Evolutionary conservation across 2,329 filamentous ascomycete species (phyloP), one percentile per base, ranked within the genome.

Genomic region (Coniella vitis): DNA sequence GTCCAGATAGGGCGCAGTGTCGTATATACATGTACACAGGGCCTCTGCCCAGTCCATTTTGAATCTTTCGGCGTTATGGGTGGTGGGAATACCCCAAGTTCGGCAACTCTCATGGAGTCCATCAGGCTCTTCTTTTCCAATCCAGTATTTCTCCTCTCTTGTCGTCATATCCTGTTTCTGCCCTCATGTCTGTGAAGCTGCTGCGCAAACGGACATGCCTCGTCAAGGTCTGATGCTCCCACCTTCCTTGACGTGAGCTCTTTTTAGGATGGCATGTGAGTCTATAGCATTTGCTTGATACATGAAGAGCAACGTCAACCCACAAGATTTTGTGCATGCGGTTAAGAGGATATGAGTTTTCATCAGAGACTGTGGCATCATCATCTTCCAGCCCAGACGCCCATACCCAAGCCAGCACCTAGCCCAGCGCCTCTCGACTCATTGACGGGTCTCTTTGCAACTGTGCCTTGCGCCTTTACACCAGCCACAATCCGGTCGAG

Each of bases 401-500:
- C 75, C 69, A 81, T 78, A 12, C 76, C 70, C 47, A 81, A 61
- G 4, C 77, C 73, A 7, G 71, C 66, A 4, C 74, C 73, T 34
- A 78, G 55, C 0, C 69, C 70, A 1, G 70, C 59, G 9, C 66
- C 58, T 45, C 75, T 65, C 14, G 79, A 74, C 65, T 89, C 84
- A 61, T 90, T 90, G 29, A 89, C 84, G 1, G 86, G 86, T 56
- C 87, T 71, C 70, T 90, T 90, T 7, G 86, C 84, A 10, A 91
- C 85, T 31, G 81, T 81, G 16, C 87, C 87, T 61, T 90, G 86
- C 8, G 81, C 78, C 49, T 74, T 83, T 4, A 97, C 91, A 1
- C 88, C 90, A 31, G 87, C 79, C 4, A 96, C 87, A 47, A 97
- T 93, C 65, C 84, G 84, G 50, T 95, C 90, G 53, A 95, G 69